A percentile compares a stretch with the other conserved stretches of the same genome.
These are phyloP conservation scores for Ceratocystis diversiconidia DNA, from an alignment of 2,329 filamentous ascomycete genomes.

Conservation along the genomic window DNA sequence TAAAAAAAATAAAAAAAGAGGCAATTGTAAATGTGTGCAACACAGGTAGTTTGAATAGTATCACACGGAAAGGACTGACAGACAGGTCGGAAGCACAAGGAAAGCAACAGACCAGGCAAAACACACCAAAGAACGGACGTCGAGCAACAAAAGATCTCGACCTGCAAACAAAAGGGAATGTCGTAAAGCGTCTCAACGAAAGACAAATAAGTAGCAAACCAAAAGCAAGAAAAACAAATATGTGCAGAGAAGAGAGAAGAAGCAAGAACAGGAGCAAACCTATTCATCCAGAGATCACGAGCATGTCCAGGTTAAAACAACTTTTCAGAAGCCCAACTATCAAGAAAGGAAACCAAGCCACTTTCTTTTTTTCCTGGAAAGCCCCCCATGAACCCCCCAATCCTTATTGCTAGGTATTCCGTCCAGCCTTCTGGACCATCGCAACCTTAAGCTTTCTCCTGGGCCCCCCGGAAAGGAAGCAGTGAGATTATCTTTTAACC, in stretches of 20 bases:
- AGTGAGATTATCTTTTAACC: not conserved
- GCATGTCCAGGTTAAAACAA: not conserved
- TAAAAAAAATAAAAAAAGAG: not conserved
- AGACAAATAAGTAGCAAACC: not conserved
- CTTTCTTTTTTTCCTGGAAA: not conserved
- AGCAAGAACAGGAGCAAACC: not conserved
- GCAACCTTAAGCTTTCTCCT: not conserved
- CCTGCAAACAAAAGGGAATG: not conserved
- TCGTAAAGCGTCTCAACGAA: not conserved
- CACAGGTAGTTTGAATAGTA: not conserved
- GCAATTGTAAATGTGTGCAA: not conserved
- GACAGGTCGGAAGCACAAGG: conserved; percentile 4
- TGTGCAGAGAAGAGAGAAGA: not conserved
- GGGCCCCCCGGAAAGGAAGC: not conserved
- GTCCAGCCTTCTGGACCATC: not conserved
- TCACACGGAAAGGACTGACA: conserved; percentile 8
- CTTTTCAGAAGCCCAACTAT: not conserved
- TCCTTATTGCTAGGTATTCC: not conserved
- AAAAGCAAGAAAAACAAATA: not conserved
- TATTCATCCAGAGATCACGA: not conserved
- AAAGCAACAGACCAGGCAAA: not conserved
- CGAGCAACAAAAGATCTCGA: conserved; percentile 13
- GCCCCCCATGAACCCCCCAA: not conserved
- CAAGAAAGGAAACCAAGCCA: conserved; percentile 3
- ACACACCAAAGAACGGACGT: conserved; percentile 17